Base-by-base conservation (phyloP, 495 filamentous ascomycete genomes). In the Penicillium soppii region DNA sequence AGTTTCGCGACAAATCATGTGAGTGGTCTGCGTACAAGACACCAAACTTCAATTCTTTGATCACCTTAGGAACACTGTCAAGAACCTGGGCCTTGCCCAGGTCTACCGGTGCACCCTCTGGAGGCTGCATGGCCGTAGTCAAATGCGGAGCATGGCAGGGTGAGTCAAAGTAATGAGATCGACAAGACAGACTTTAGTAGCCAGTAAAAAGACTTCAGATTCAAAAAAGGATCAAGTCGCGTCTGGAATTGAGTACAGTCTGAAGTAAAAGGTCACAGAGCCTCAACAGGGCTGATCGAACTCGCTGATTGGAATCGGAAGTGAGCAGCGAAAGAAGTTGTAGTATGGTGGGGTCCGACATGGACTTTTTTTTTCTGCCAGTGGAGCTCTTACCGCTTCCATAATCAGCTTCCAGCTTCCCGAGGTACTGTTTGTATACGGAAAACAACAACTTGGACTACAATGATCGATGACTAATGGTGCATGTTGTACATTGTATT, bases 1-100 rank as follows among this genome's bases (percentile, higher is more conserved):
- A 54, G 25, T 25, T 17, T 38, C 7, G 20, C 48, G 33, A 26
- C 57, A 57, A 43, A 33, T 41, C 25, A 10, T 47, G 15, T 39
- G 52, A 35, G n/a, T 43, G 43, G 39, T 42, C 23, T 27, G 39
- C 87, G 62, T 73, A 90, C 86, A 92, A 80, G 49, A 97, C 86
- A 59, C 94, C 94, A 66, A 98, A 98, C 62, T 94, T 88, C 59
- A 98, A 77, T 63, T 92, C 85, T 62, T 88, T 91, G 71, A 98
- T 95, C 52, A 90, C 80, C 79, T 95, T 95, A 5, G 92, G 92
- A 7, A 88, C 72, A 55, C 84, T 81, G 69, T 96, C 90, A 36
- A 91, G 83, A 62, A 97, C 85, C 78, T 96, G 91, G 75, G 88
- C 83, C 77, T 97, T 97, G 66, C 82, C 78, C 62, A 80, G 70